Evolutionary conservation across 345 rosid species (phyloP).

Genomic region (Arabis hirsuta): DNA sequence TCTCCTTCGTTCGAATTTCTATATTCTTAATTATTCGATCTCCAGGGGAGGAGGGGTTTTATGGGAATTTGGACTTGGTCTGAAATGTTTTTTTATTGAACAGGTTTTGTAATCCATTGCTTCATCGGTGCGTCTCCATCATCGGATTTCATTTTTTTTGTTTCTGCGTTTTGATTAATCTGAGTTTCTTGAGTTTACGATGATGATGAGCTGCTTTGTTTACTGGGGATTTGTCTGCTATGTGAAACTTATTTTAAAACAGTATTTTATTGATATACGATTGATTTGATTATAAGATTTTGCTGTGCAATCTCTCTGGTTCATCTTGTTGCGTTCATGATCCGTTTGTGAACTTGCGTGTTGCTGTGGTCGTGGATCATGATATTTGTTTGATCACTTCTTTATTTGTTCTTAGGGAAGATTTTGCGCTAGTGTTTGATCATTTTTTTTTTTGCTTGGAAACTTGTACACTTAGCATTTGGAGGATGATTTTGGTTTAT

Average conservation of each 20-base stretch:
- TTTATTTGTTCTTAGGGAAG: too few species aligned
- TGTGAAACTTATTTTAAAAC: not conserved
- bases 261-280: conserved; percentile 23
- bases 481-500: conserved; percentile 15
- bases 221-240: not conserved
- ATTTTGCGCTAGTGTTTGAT: not conserved
- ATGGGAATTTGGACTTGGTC: conserved; percentile 30
- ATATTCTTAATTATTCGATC: conserved; percentile 3
- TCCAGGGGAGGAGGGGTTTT: conserved; percentile 7
- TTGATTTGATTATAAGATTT: conserved; percentile 20
- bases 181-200: not conserved
- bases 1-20: conserved; percentile 18
- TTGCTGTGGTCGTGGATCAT: not conserved
- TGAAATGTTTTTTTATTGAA: not conserved
- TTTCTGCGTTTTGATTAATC: conserved; percentile 16
- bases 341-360: not conserved
- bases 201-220: conserved; percentile 16
- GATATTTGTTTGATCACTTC: conserved; percentile 3
- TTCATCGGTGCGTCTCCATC: conserved; percentile 41
- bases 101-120: conserved; percentile 14
- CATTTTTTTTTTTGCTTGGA: conserved; percentile 16
- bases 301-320: conserved; percentile 7
- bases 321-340: conserved; percentile 11
- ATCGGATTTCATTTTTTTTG: not conserved
- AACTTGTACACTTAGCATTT: too few species aligned